Conservation (phyloP, 2,329 filamentous ascomycete genomes). For the Magnaporthales sp. region DNA sequence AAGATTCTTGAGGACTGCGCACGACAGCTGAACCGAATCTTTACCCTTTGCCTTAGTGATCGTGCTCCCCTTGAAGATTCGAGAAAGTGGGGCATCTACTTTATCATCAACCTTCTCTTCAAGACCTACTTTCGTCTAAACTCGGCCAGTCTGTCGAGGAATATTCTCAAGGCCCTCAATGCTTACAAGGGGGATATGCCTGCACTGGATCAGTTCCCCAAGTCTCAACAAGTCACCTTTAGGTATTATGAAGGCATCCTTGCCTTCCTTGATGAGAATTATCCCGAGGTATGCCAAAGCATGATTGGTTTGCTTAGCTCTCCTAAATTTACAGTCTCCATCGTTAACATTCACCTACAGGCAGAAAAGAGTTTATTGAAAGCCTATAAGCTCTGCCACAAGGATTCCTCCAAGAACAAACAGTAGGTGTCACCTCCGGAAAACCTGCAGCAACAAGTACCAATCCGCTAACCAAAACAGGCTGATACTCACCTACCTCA, state of each 20-base stretch:
- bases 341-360: constrained; percentile 26
- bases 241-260: constrained; percentile 93
- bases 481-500: constrained; percentile 87
- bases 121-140: constrained; percentile 98
- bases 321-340: background rate
- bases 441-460: background rate
- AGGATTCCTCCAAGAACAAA: constrained; percentile 62
- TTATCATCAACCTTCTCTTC: constrained; percentile 88
- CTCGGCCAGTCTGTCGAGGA: constrained; percentile 80
- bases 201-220: constrained; percentile 68
- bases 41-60: constrained; percentile 82
- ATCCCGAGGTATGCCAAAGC: constrained; percentile 50
- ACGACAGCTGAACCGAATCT: constrained; percentile 83
- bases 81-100: constrained; percentile 96
- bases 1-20: constrained; percentile 87
- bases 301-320: background rate
- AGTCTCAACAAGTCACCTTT: constrained; percentile 87
- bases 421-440: constrained; percentile 47
- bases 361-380: constrained; percentile 73
- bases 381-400: constrained; percentile 77
- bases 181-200: constrained; percentile 78
- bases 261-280: constrained; percentile 92
- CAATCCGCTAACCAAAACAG: constrained; percentile 31
- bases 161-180: constrained; percentile 74
- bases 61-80: constrained; percentile 64